Conservation (phyloP, 2,329 filamentous ascomycete species). For the Claviceps africana region DNA sequence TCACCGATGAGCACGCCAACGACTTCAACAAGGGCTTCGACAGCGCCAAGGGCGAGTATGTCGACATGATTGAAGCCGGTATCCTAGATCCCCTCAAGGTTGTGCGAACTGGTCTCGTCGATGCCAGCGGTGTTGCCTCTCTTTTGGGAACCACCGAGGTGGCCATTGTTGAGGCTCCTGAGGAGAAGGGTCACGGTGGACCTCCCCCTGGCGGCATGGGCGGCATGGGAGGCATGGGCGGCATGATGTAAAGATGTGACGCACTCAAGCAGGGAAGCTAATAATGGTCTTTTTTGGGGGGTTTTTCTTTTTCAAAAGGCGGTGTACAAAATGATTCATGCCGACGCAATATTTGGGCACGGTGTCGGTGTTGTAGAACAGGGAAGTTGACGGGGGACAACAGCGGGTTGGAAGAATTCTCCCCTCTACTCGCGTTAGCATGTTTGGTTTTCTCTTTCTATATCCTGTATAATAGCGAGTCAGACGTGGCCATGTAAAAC, state of each 20-base stretch:
- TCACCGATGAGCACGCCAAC: conserved; percentile 76
- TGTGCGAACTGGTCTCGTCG: conserved; percentile 86
- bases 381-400: neutral
- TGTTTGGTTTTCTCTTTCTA: conserved; percentile 14
- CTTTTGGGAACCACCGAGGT: conserved; percentile 97
- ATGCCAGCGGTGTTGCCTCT: conserved; percentile 91
- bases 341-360: conserved; percentile 20
- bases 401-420: conserved; percentile 19
- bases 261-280: conserved; percentile 6
- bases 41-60: conserved; percentile 92
- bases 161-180: conserved; percentile 87
- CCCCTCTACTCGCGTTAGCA: conserved; percentile 17
- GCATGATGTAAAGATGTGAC: conserved; percentile 43
- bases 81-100: conserved; percentile 99
- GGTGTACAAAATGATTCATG: conserved; percentile 14
- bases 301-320: conserved; percentile 2
- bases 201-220: conserved; percentile 47
- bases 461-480: conserved; percentile 21
- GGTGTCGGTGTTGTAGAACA: conserved; percentile 32
- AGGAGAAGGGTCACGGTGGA: conserved; percentile 67
- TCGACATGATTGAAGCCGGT: conserved; percentile 94
- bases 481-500: conserved; percentile 16
- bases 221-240: conserved; percentile 9
- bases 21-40: conserved; percentile 99
- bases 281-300: neutral